Conservation (phyloP, 345 rosid genomes). For the Salix exigua region DNA sequence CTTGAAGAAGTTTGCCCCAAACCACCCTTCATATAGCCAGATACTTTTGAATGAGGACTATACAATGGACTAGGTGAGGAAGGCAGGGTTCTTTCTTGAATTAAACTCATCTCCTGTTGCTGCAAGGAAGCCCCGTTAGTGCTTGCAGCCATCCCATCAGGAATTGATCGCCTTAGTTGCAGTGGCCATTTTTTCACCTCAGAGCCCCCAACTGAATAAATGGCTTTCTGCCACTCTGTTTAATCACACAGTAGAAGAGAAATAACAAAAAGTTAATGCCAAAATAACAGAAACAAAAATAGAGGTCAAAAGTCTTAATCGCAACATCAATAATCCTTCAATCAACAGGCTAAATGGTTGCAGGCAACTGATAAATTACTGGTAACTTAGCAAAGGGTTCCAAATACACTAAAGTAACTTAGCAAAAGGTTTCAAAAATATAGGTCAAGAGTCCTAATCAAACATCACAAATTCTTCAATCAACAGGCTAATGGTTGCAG, state of each 20-base stretch:
- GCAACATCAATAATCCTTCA: neutral
- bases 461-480: neutral
- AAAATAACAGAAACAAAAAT: neutral
- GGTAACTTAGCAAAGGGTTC: neutral
- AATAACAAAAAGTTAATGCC: constrained; percentile 8
- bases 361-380: neutral
- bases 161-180: constrained; percentile 81
- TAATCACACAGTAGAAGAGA: constrained; percentile 17
- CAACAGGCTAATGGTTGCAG: neutral
- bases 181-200: constrained; percentile 93
- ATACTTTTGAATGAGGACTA: constrained; percentile 73
- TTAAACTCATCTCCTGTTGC: constrained; percentile 86
- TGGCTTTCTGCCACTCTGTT: constrained; percentile 98
- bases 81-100: constrained; percentile 82
- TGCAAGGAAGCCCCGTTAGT: constrained; percentile 74
- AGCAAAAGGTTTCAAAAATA: neutral
- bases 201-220: constrained; percentile 82
- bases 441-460: neutral
- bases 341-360: neutral
- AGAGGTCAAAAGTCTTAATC: neutral
- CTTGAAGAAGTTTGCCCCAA: constrained; percentile 72
- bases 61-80: constrained; percentile 82
- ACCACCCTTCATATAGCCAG: constrained; percentile 84
- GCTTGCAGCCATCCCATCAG: constrained; percentile 69
- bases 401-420: neutral